Conservation (phyloP, 345 rosid species). For the Linum lewisii region DNA sequence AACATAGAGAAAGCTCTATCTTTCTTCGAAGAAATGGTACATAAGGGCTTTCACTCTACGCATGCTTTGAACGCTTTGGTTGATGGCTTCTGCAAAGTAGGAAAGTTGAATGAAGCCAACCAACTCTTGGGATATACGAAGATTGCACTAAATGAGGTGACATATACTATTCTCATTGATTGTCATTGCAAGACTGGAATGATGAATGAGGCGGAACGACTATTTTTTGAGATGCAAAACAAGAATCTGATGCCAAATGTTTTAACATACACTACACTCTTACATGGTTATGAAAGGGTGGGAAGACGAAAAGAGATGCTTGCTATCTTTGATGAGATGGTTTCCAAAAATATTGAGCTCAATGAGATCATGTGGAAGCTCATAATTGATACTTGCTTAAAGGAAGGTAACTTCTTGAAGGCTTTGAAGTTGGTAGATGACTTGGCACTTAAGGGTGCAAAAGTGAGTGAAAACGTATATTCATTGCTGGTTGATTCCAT, state of each 20-base stretch:
- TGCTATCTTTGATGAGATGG: conserved; percentile 48
- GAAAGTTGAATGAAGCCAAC: conserved; percentile 29
- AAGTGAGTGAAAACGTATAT: conserved; percentile 17
- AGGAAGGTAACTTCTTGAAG: conserved; percentile 44
- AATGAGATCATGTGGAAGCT: conserved; percentile 46
- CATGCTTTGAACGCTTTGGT: conserved; percentile 54
- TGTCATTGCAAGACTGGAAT: conserved; percentile 47
- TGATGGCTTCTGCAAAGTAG: conserved; percentile 48
- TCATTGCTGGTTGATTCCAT: conserved; percentile 25
- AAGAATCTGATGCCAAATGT: conserved; percentile 40
- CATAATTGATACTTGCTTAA: conserved; percentile 37
- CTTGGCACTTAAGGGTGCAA: conserved; percentile 33
- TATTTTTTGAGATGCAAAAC: conserved; percentile 43
- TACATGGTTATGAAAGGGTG: conserved; percentile 40
- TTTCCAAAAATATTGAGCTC: conserved; percentile 48
- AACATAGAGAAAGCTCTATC: conserved; percentile 43
- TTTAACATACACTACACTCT: conserved; percentile 47
- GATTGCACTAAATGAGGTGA: conserved; percentile 44
- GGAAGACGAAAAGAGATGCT: conserved; percentile 42
- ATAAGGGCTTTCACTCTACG: conserved; percentile 40
- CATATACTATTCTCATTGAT: conserved; percentile 64
- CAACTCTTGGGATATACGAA: conserved; percentile 35
- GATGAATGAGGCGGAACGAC: conserved; percentile 49
- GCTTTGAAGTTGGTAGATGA: conserved; percentile 40
- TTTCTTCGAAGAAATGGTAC: conserved; percentile 37